Base-by-base conservation (phyloP, 139 green algal species). In the Dunaliella primolecta region DNA sequence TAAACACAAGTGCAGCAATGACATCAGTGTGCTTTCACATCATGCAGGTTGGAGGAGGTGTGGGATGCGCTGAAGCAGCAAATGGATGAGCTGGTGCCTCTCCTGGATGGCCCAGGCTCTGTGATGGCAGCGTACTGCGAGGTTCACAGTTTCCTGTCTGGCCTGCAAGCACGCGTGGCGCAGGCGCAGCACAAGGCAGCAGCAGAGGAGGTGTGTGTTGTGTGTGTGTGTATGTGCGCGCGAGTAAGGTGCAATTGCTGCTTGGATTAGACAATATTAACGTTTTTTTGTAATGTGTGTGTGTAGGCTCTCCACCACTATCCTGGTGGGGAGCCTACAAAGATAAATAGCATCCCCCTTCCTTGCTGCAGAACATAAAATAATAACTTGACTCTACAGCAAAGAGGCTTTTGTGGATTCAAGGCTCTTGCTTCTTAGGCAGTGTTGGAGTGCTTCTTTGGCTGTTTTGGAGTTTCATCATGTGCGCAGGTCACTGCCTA, bases 91-190 rank as follows among this genome's bases (percentile, higher is more conserved):
- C 46, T 33, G 35, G 77, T 36, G 33, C 56, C 24, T 2, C 36
- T 86, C 64, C n/a, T 89, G 76, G 36, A 84, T 34, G 85, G 85
- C 36, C 82, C 85, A 31, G 85, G 75, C 2, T 81, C 32, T 0
- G 77, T 71, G 36, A 46, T 89, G 78, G 36, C 84, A 25, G 30
- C 20, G 20, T 86, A 83, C 32, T 30, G 37, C 37, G 82, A 89
- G 70, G 55, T 36, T 3, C 86, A 87, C 37, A 1, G 2, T 1
- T 84, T 80, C 3, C 32, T 81, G 32, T 76, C 81, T 75, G 77
- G 64, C 0, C n/a, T 86, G 81, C 57, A 78, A 11, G 35, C 33
- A 7, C 83, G 56, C 3, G 83, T 57, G 2, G 24, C 27, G 33
- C 78, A 82, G 82, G 86, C 82, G 29, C 25, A 38, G 35, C 36